Evolutionary conservation across 2,329 filamentous ascomycete species (phyloP).

Genomic region (Trichoderma pleuroti): DNA sequence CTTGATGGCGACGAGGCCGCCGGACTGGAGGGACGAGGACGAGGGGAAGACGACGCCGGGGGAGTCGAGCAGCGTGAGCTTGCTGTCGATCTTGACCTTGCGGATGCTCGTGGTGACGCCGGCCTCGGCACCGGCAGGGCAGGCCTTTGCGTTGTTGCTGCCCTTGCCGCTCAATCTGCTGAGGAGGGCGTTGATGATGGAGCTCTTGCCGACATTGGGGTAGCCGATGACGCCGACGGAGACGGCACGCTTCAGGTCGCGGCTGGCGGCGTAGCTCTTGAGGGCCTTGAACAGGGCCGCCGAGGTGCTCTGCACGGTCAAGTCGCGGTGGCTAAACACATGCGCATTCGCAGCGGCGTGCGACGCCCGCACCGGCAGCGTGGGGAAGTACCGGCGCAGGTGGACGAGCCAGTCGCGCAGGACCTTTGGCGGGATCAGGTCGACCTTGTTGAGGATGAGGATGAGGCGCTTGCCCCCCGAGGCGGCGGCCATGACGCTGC

Average conservation of each 20-base stretch:
- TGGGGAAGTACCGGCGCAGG: slow-evolving; percentile 85
- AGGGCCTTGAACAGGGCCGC: slow-evolving; percentile 81
- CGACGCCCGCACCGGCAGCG: slow-evolving; percentile 81
- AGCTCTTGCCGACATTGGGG: slow-evolving; percentile 94
- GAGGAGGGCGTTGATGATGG: slow-evolving; percentile 89
- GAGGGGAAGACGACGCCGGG: slow-evolving; percentile 93
- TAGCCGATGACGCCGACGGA: slow-evolving; percentile 94
- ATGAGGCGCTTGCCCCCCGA: slow-evolving; percentile 82
- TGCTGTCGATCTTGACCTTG: slow-evolving; percentile 90
- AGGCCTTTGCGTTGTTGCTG: slow-evolving; percentile 57
- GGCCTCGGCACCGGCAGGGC: slow-evolving; percentile 85
- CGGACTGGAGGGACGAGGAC: slow-evolving; percentile 40
- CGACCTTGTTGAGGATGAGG: slow-evolving; percentile 92
- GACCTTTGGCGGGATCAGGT: slow-evolving; percentile 77
- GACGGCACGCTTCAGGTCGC: slow-evolving; percentile 82
- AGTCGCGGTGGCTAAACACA: slow-evolving; percentile 86
- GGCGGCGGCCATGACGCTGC: slow-evolving; percentile 84
- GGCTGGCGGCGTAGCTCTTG: slow-evolving; percentile 80
- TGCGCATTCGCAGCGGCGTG: slow-evolving; percentile 79
- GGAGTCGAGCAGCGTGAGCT: slow-evolving; percentile 88
- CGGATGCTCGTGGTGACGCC: slow-evolving; percentile 87
- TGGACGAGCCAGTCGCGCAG: slow-evolving; percentile 82
- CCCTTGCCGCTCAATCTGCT: slow-evolving; percentile 68
- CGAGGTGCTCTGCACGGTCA: slow-evolving; percentile 83
- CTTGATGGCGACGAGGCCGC: slow-evolving; percentile 50